phyloP scores from a whole-genome alignment of 208 protist species.

The Leishmania gerbilli region DNA sequence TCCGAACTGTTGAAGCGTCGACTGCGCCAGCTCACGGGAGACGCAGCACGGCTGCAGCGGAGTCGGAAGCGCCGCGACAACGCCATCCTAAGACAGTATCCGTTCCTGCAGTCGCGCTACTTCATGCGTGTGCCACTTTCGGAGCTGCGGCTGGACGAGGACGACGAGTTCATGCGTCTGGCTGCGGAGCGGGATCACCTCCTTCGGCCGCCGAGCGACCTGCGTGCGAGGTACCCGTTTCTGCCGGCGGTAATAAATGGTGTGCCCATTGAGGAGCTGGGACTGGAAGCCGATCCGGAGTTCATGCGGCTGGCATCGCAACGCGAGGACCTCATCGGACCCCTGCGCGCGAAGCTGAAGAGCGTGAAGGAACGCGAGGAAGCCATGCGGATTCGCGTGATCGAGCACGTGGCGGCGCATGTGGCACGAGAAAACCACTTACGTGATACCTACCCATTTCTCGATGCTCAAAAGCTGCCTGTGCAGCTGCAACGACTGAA shows the following conservation, averaged over 20 bases:
- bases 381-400: conserved; percentile 45
- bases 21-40: conserved; percentile 40
- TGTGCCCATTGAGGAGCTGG: conserved; percentile 47
- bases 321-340: conserved; percentile 54
- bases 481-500: conserved; percentile 45
- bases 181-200: conserved; percentile 36
- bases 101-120: conserved; percentile 39
- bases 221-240: conserved; percentile 62
- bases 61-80: conserved; percentile 33
- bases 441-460: conserved; percentile 39
- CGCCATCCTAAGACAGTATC: conserved; percentile 39
- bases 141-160: conserved; percentile 37
- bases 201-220: conserved; percentile 41
- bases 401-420: conserved; percentile 37
- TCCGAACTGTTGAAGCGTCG: conserved; percentile 47
- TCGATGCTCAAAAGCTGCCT: conserved; percentile 32
- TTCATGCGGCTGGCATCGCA: conserved; percentile 65
- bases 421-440: conserved; percentile 40
- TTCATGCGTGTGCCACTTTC: conserved; percentile 22
- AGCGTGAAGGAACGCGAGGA: conserved; percentile 51
- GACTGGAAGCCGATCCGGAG: conserved; percentile 52
- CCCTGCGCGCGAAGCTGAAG: conserved; percentile 41
- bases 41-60: conserved; percentile 26
- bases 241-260: conserved; percentile 48
- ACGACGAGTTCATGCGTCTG: conserved; percentile 45